Evolutionary conservation across 164 flowering plant genomes (phyloP).

Genomic region (Piper betle): DNA sequence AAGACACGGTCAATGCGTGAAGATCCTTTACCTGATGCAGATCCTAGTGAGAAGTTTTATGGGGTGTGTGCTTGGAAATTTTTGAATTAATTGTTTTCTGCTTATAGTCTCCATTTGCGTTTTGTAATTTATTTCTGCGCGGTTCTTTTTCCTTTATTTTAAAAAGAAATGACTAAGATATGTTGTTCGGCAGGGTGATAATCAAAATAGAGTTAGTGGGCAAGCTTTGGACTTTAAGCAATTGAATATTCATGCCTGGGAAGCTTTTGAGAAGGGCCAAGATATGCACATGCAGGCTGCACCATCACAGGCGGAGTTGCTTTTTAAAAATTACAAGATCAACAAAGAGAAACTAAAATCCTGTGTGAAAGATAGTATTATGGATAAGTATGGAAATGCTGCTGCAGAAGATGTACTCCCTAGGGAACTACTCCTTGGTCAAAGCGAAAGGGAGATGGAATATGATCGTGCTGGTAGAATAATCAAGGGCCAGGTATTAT

Average conservation of each 20-base stretch:
- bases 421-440: conserved; percentile 66
- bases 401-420: conserved; percentile 57
- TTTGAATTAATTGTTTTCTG: neutral
- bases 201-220: conserved; percentile 55
- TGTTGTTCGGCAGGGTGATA: conserved; percentile 44
- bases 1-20: conserved; percentile 91
- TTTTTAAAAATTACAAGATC: conserved; percentile 43
- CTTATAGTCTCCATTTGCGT: neutral
- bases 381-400: conserved; percentile 85
- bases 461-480: conserved; percentile 94
- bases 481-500: conserved; percentile 66
- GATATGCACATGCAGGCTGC: conserved; percentile 85
- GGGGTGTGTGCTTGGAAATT: conserved; percentile 19
- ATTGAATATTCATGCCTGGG: conserved; percentile 61
- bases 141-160: neutral
- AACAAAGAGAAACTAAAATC: conserved; percentile 52
- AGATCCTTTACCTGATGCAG: conserved; percentile 84
- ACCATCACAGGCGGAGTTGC: conserved; percentile 72
- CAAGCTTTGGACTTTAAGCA: conserved; percentile 77
- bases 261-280: conserved; percentile 82
- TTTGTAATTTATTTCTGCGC: neutral
- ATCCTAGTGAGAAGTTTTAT: conserved; percentile 82
- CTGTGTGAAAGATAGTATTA: conserved; percentile 44
- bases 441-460: conserved; percentile 55
- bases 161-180: neutral